These are phyloP conservation scores for Cystobasidium tubakii DNA, from an alignment of 768 basidiomycete species.

Conservation along the genomic window DNA sequence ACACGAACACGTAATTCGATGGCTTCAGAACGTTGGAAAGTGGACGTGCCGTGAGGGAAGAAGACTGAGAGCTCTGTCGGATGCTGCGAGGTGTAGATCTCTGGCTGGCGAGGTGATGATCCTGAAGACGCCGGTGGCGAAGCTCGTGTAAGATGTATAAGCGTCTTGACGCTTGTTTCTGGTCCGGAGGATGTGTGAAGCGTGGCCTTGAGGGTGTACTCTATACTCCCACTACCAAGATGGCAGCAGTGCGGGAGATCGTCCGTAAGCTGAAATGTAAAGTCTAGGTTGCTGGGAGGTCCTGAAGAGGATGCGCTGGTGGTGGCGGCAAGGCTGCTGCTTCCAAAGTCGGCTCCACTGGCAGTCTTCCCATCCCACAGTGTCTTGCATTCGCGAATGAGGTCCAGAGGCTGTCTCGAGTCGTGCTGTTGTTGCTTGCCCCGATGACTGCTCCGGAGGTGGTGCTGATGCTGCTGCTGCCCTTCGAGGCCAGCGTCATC, in stretches of 20 bases:
- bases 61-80: constrained; percentile 20
- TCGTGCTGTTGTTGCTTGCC: constrained; percentile 9
- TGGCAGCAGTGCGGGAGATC: constrained; percentile 80
- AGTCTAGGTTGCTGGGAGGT: constrained; percentile 31
- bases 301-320: neutral
- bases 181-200: constrained; percentile 52
- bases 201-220: constrained; percentile 64
- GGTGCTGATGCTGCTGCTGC: neutral
- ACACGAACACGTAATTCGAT: constrained; percentile 75
- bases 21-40: constrained; percentile 64
- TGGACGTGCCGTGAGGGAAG: constrained; percentile 28
- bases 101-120: constrained; percentile 60
- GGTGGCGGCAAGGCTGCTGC: neutral
- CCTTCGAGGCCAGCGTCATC: neutral
- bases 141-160: constrained; percentile 41
- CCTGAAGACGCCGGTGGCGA: constrained; percentile 37
- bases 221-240: constrained; percentile 66
- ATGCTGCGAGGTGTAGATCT: constrained; percentile 58
- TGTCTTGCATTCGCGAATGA: constrained; percentile 10
- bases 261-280: constrained; percentile 64
- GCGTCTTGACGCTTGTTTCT: constrained; percentile 40
- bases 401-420: constrained; percentile 12
- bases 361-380: constrained; percentile 16
- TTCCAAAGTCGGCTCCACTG: neutral
- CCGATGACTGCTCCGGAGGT: neutral